Percentiles rank a stretch among this genome's conserved stretches.
phyloP scores from a whole-genome alignment of 1,284 basidiomycete genomes.

The Malassezia slooffiae region DNA sequence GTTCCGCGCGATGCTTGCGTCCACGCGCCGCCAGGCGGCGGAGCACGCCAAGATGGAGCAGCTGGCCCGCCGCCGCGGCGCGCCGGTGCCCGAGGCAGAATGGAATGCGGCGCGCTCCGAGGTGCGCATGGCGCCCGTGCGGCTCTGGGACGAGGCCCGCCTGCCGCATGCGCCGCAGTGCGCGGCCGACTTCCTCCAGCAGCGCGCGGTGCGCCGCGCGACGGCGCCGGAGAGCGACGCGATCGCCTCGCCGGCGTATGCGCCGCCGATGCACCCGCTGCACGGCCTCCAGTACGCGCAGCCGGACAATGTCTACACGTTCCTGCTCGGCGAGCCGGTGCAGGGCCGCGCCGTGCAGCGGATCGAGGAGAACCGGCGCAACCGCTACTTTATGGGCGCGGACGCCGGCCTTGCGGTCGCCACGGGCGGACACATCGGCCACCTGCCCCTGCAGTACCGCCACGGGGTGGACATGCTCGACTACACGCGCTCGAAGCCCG shows the following conservation, averaged over 20 bases:
- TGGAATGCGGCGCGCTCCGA: slow-evolving; percentile 18
- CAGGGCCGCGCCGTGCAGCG: slow-evolving; percentile 29
- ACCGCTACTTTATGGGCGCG: slow-evolving; percentile 13
- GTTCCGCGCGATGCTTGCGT: slow-evolving; percentile 17
- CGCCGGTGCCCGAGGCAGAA: slow-evolving; percentile 20
- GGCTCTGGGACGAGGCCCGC: slow-evolving; percentile 23
- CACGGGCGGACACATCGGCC: slow-evolving; percentile 9
- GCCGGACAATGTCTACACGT: slow-evolving; percentile 34
- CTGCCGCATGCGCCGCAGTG: slow-evolving; percentile 18
- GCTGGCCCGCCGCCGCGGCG: slow-evolving; percentile 16
- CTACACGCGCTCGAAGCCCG: slow-evolving; percentile 8
- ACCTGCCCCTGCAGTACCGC: slow-evolving; percentile 14
- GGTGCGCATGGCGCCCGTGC: slow-evolving; percentile 11
- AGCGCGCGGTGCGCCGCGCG: slow-evolving; percentile 17
- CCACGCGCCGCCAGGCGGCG: slow-evolving; percentile 18
- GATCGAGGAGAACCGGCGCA: slow-evolving; percentile 11
- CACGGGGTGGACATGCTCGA: slow-evolving; percentile 13
- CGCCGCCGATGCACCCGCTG: slow-evolving; percentile 25
- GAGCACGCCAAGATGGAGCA: slow-evolving; percentile 19
- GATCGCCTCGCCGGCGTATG: slow-evolving; percentile 19
- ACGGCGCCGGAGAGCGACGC: slow-evolving; percentile 7
- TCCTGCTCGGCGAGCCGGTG: slow-evolving; percentile 24
- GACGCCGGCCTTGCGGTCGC: slow-evolving; percentile 12
- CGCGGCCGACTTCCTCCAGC: slow-evolving; percentile 25
- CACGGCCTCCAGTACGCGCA: slow-evolving; percentile 38